phyloP scores from a whole-genome alignment of 306 rosid species.

The Hippophae gyantsensis region DNA sequence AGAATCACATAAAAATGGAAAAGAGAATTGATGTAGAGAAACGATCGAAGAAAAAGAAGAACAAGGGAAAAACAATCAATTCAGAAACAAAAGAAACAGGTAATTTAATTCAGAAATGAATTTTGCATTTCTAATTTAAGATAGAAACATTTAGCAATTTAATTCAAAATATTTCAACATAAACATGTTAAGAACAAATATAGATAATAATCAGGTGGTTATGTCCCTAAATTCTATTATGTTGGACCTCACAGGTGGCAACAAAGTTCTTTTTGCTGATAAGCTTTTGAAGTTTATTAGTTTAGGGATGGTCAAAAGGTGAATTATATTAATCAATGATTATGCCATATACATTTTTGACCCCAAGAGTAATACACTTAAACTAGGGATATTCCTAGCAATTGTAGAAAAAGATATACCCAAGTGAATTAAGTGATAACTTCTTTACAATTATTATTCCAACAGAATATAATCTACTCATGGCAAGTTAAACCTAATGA shows the following conservation, averaged over 20 bases:
- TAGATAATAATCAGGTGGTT: not conserved
- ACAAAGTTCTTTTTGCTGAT: slow-evolving; percentile 73
- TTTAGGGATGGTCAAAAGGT: slow-evolving; percentile 74
- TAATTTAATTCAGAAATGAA: too few species aligned
- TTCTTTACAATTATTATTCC: slow-evolving; percentile 63
- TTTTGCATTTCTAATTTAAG: too few species aligned
- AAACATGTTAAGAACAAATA: too few species aligned
- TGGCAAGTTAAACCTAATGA: slow-evolving; percentile 16
- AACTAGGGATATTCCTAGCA: slow-evolving; percentile 75
- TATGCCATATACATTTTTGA: slow-evolving; percentile 75
- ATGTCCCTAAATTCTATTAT: slow-evolving; percentile 5
- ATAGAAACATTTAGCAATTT: too few species aligned
- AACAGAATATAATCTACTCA: slow-evolving; percentile 69
- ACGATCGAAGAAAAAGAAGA: too few species aligned
- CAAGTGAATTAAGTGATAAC: slow-evolving; percentile 71
- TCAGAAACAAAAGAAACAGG: too few species aligned
- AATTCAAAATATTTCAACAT: too few species aligned
- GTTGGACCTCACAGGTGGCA: slow-evolving; percentile 50
- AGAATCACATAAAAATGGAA: too few species aligned
- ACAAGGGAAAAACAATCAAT: too few species aligned
- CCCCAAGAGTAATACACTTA: slow-evolving; percentile 57
- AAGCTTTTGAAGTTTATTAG: slow-evolving; percentile 78
- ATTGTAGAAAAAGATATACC: slow-evolving; percentile 69
- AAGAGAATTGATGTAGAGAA: too few species aligned
- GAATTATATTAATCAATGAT: slow-evolving; percentile 60